Percentiles rank a stretch among this genome's conserved stretches.
Evolutionary conservation across 805 yeast genomes (phyloP).

Genomic region (Vanderwaltozyma tropicalis): DNA sequence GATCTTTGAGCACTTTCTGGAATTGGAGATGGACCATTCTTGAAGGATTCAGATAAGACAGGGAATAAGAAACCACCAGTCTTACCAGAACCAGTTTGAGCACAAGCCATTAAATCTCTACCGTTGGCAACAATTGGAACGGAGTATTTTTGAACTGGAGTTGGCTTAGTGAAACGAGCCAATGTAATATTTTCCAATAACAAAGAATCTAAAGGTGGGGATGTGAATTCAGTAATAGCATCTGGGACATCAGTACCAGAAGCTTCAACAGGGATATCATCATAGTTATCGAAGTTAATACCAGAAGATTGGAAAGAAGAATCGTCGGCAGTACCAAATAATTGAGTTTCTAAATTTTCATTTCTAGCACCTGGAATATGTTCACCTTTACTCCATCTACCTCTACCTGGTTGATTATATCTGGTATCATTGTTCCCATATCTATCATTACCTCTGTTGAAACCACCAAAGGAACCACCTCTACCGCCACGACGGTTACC

Average conservation of each 20-base stretch:
- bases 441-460: constrained; percentile 30
- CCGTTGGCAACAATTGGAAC: constrained; percentile 83
- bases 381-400: constrained; percentile 77
- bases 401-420: constrained; percentile 44
- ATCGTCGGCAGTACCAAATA: constrained; percentile 68
- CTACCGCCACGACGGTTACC: constrained; percentile 21
- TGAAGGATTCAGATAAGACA: constrained; percentile 81
- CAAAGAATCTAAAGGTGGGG: constrained; percentile 84
- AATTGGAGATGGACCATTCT: constrained; percentile 69
- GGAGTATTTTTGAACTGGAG: constrained; percentile 92
- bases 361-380: constrained; percentile 75
- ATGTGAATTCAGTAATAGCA: constrained; percentile 74
- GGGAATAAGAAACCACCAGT: constrained; percentile 99
- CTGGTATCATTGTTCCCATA: constrained; percentile 20
- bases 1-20: constrained; percentile 30
- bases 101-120: constrained; percentile 94
- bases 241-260: constrained; percentile 92
- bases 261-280: constrained; percentile 97
- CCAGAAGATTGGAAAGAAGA: constrained; percentile 82
- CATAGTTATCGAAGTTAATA: constrained; percentile 96
- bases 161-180: constrained; percentile 90
- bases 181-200: constrained; percentile 77
- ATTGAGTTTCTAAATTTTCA: constrained; percentile 59
- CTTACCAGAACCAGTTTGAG: constrained; percentile 98
- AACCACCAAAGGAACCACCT: constrained; percentile 30